phyloP scores from a whole-genome alignment of 129 eudicot genomes.

The Flaveria ramosissima region DNA sequence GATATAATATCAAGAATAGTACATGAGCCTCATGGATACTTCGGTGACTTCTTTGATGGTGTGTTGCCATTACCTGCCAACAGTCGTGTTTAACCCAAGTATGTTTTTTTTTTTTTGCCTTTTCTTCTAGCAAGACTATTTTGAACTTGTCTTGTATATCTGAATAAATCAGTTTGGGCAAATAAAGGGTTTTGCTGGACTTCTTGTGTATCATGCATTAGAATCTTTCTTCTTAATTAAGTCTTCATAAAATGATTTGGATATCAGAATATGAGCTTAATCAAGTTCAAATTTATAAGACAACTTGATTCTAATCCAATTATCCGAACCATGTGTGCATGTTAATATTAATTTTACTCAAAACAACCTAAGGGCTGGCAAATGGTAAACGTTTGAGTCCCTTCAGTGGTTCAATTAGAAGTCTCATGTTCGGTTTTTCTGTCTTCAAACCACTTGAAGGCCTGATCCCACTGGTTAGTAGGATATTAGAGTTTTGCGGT shows the following conservation, averaged over 20 bases:
- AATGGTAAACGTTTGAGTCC: not conserved
- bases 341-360: too few species aligned
- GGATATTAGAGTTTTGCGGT: too few species aligned
- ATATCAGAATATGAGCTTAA: not conserved
- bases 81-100: conserved; percentile 62
- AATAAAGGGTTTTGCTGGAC: conserved; percentile 17
- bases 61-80: conserved; percentile 79
- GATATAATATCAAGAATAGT: conserved; percentile 93
- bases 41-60: conserved; percentile 96
- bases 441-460: not conserved
- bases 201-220: not conserved
- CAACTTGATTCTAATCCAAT: too few species aligned
- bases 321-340: too few species aligned
- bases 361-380: not conserved
- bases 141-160: conserved; percentile 29
- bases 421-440: not conserved
- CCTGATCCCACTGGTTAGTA: too few species aligned
- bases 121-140: conserved; percentile 13
- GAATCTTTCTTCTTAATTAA: not conserved
- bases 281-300: not conserved
- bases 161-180: conserved; percentile 21
- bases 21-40: conserved; percentile 92
- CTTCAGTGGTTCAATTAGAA: too few species aligned
- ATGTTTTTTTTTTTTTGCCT: conserved; percentile 19
- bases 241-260: not conserved